Base-by-base conservation (phyloP, 306 rosid species). In the Dryas drummondii region DNA sequence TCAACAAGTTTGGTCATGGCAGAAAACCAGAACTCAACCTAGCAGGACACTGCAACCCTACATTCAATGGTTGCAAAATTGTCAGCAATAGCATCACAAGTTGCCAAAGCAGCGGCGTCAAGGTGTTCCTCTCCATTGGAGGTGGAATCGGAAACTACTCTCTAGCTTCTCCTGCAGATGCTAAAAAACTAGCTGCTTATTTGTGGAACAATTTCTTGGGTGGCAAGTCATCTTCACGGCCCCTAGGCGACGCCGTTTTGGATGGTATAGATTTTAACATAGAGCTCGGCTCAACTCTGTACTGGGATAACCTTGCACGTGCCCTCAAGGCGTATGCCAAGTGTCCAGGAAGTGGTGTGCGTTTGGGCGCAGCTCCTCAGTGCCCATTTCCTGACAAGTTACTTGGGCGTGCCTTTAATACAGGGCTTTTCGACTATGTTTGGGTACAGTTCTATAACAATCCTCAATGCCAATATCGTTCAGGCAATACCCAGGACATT, bases 221-320 rank as follows among this genome's bases (percentile, higher is more conserved):
- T 4, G 97, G 93, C 46, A 52, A 66, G 17, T 86, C 97, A 32
- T 27, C 89, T 1, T 59, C 88, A 0, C 78, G 93, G 32, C 98
- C 98, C 0, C 48, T 93, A 10, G 96, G 97, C 0, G 72, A 85
- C n/a, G 96, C 97, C 1, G 79, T 84, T 27, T 78, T 93, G 62
- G 97, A 93, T 12, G 97, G 96, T 5, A 60, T 93, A 17, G 98
- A 92, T 44, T 90, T 93, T 8, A 90, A 87, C 80, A 93, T 93
- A 4, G 94, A 92, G 57, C 86, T 76, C 1, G 98, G 94, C 0
- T 83, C 92, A 0, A 87, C 82, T 0, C 9, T 26, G 12, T 81
- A 83, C 1, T 87, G 85, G 78, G 77, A 86, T 0, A 67, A 76
- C 27, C 87, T 92, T 14, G 96, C 93, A 22, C 72, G 78, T 7